phyloP scores from a whole-genome alignment of 2,329 filamentous ascomycete genomes.

The Xylaria sp. region DNA sequence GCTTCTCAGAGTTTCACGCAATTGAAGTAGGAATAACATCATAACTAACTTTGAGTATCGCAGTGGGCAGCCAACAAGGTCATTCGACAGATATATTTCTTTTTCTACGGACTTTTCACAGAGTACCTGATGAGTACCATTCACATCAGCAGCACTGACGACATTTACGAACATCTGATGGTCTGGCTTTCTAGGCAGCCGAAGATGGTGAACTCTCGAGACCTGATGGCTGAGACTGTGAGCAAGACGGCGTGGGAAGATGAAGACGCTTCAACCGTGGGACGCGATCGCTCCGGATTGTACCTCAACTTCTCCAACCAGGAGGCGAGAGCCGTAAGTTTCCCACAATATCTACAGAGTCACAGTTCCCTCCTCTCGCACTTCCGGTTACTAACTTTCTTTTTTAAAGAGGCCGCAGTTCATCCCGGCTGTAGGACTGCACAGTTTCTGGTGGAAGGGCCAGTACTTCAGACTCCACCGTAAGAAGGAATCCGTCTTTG shows the following conservation, averaged over 20 bases:
- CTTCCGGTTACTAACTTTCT: conserved; percentile 17
- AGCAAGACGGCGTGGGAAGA: conserved; percentile 65
- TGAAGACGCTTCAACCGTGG: conserved; percentile 50
- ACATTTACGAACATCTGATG: conserved; percentile 69
- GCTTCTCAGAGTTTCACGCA: not conserved
- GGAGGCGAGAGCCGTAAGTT: conserved; percentile 61
- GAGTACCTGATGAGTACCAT: conserved; percentile 64
- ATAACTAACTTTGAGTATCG: not conserved
- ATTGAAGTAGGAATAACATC: not conserved
- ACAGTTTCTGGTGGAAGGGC: conserved; percentile 65
- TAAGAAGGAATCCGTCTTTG: conserved; percentile 57
- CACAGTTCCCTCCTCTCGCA: not conserved
- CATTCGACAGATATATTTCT: conserved; percentile 51
- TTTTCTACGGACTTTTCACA: conserved; percentile 54
- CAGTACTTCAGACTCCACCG: conserved; percentile 62
- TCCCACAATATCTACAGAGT: too few relatives aligned
- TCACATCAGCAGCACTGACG: conserved; percentile 65
- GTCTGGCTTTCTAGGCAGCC: conserved; percentile 67
- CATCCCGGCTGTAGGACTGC: conserved; percentile 64
- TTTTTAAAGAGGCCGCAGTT: conserved; percentile 59
- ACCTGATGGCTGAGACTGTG: conserved; percentile 66
- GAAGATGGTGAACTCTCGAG: conserved; percentile 62
- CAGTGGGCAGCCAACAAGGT: conserved; percentile 59
- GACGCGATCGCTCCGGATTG: conserved; percentile 49
- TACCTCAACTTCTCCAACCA: conserved; percentile 71